Evolutionary conservation across 1,139 yeast species (phyloP).

Genomic region (Suhomyces panamericanus): DNA sequence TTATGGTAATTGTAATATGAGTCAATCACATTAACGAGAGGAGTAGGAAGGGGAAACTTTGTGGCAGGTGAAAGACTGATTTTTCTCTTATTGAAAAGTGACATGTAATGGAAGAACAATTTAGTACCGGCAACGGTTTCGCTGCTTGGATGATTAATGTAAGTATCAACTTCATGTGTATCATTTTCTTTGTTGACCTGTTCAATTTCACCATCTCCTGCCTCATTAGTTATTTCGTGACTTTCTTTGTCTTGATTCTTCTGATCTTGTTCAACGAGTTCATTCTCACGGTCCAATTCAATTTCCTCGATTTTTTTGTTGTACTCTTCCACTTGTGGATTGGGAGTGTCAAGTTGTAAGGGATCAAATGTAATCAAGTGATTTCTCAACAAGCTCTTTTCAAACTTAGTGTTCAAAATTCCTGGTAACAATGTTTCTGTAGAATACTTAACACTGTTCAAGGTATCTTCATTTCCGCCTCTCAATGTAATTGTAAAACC

Average conservation of each 20-base stretch:
- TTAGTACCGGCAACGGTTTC: slow-evolving; percentile 6
- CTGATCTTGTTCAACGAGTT: background rate
- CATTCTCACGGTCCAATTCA: slow-evolving; percentile 4
- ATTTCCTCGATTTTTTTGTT: slow-evolving; percentile 10
- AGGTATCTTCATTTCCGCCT: slow-evolving; percentile 63
- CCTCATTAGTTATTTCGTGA: background rate
- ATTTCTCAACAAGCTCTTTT: slow-evolving; percentile 77
- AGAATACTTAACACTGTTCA: slow-evolving; percentile 72
- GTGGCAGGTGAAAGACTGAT: slow-evolving; percentile 79
- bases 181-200: background rate
- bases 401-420: slow-evolving; percentile 74
- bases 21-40: slow-evolving; percentile 55
- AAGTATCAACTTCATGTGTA: background rate
- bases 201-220: background rate
- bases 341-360: slow-evolving; percentile 5
- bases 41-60: slow-evolving; percentile 63
- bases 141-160: slow-evolving; percentile 1
- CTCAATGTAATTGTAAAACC: slow-evolving; percentile 85
- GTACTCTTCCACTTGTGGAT: slow-evolving; percentile 10
- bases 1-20: slow-evolving; percentile 48
- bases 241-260: background rate
- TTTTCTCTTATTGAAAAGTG: slow-evolving; percentile 48
- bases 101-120: slow-evolving; percentile 43
- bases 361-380: slow-evolving; percentile 29
- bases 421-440: slow-evolving; percentile 79